A percentile compares a stretch with the other conserved stretches of the same genome.
These are phyloP conservation scores for Neolentinus lepideus DNA, from an alignment of 1,284 basidiomycete genomes.

Conservation along the genomic window DNA sequence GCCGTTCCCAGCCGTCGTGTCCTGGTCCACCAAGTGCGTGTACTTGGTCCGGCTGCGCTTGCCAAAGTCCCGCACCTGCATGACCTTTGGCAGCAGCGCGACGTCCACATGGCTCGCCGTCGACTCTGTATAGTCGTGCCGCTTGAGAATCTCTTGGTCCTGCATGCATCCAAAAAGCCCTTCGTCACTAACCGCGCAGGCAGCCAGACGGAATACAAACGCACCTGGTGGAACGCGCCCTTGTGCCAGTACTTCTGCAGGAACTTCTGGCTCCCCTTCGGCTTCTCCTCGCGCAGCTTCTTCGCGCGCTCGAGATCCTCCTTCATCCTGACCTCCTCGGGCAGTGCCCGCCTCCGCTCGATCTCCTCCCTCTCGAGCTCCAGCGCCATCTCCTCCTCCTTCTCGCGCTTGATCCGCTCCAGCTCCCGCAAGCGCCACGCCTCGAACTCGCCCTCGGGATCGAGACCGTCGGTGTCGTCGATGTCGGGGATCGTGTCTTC, in stretches of 20 bases:
- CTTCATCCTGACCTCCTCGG: constrained; percentile 84
- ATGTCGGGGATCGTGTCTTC: constrained; percentile 79
- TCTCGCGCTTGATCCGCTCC: constrained; percentile 85
- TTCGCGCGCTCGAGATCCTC: constrained; percentile 88
- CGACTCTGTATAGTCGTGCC: constrained; percentile 84
- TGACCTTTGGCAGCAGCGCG: constrained; percentile 82
- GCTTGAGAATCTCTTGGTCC: constrained; percentile 85
- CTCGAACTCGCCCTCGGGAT: constrained; percentile 89
- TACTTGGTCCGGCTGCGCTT: constrained; percentile 91
- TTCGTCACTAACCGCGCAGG: constrained; percentile 1
- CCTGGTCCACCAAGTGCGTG: constrained; percentile 92
- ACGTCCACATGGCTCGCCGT: constrained; percentile 86
- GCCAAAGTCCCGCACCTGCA: constrained; percentile 97
- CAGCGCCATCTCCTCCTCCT: constrained; percentile 70
- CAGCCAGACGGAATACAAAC: too few species aligned
- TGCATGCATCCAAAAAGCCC: constrained; percentile 22
- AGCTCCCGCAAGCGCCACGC: constrained; percentile 94
- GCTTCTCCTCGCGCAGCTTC: constrained; percentile 74
- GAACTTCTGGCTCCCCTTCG: constrained; percentile 86
- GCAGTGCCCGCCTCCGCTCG: constrained; percentile 83
- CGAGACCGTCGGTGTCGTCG: constrained; percentile 92
- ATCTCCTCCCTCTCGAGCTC: constrained; percentile 87
- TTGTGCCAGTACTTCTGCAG: constrained; percentile 99
- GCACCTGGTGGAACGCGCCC: constrained; percentile 93
- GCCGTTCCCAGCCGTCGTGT: constrained; percentile 65